phyloP scores from a whole-genome alignment of 1,284 basidiomycete genomes.

The Trichosporon sp. region DNA sequence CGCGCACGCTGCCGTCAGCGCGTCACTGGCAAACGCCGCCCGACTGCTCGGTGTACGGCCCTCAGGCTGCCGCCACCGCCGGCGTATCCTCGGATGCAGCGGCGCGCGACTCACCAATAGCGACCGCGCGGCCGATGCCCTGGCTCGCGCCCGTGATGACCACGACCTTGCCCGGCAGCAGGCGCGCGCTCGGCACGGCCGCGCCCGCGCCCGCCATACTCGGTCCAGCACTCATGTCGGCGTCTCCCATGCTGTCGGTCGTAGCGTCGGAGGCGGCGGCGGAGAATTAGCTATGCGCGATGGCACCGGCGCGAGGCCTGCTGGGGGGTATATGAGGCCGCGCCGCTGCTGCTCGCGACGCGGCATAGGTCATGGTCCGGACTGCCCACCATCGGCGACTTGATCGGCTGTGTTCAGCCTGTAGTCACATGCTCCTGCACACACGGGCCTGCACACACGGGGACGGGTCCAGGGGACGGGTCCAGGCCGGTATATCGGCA shows the following conservation, averaged over 20 bases:
- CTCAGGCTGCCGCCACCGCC: no score
- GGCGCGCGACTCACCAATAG: slow-evolving; percentile 58
- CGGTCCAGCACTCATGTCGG: background rate
- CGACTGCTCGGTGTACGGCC: no score
- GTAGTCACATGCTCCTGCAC: no score
- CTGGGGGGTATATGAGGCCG: background rate
- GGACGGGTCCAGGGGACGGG: no score
- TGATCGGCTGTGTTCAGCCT: no score
- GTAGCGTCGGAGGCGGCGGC: background rate
- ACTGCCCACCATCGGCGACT: background rate
- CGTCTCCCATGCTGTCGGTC: background rate
- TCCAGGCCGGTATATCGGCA: background rate
- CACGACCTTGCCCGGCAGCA: slow-evolving; percentile 61
- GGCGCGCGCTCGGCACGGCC: slow-evolving; percentile 18
- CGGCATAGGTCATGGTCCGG: background rate
- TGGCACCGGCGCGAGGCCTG: no score
- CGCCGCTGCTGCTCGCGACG: no score
- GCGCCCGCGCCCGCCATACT: no score
- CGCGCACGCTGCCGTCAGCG: slow-evolving; percentile 38
- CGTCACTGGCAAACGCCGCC: no score
- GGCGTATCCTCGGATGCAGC: no score
- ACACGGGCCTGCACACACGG: no score
- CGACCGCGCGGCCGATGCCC: slow-evolving; percentile 74
- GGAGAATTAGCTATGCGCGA: no score
- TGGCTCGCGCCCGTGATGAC: slow-evolving; percentile 71